Percentiles rank a stretch among this genome's conserved stretches.
phyloP scores from a whole-genome alignment of 164 flowering plant species.

The Chloranthus sessilifolius region DNA sequence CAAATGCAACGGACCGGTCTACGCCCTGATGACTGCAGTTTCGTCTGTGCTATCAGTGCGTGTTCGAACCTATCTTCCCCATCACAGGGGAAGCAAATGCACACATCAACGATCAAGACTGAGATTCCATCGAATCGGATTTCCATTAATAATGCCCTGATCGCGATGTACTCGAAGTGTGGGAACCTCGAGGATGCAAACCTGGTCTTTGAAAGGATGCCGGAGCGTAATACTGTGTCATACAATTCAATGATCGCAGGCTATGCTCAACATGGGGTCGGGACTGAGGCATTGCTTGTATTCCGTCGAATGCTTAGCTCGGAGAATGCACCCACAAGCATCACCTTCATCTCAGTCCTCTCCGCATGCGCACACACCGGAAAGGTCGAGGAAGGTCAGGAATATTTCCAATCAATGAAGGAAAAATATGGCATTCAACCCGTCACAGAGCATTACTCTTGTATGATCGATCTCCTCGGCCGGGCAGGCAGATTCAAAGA shows the following conservation, averaged over 20 bases:
- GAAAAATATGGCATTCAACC: constrained; percentile 52
- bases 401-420: constrained; percentile 48
- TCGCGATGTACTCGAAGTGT: constrained; percentile 79
- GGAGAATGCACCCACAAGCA: constrained; percentile 39
- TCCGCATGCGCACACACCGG: constrained; percentile 67
- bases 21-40: constrained; percentile 78
- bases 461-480: constrained; percentile 85
- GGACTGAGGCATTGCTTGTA: constrained; percentile 42
- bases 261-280: constrained; percentile 81
- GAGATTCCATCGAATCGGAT: constrained; percentile 50
- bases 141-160: constrained; percentile 62
- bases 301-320: constrained; percentile 54
- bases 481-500: constrained; percentile 69
- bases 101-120: constrained; percentile 55
- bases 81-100: constrained; percentile 68
- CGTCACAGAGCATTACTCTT: constrained; percentile 61
- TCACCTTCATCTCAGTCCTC: constrained; percentile 72
- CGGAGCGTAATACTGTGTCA: constrained; percentile 59
- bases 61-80: constrained; percentile 72
- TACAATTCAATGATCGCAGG: constrained; percentile 73
- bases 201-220: constrained; percentile 67
- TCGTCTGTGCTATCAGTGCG: constrained; percentile 74
- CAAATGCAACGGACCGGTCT: constrained; percentile 51
- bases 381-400: constrained; percentile 43
- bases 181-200: constrained; percentile 74